Conservation (phyloP, 805 yeast species). For the Metschnikowia bowlesiae region DNA sequence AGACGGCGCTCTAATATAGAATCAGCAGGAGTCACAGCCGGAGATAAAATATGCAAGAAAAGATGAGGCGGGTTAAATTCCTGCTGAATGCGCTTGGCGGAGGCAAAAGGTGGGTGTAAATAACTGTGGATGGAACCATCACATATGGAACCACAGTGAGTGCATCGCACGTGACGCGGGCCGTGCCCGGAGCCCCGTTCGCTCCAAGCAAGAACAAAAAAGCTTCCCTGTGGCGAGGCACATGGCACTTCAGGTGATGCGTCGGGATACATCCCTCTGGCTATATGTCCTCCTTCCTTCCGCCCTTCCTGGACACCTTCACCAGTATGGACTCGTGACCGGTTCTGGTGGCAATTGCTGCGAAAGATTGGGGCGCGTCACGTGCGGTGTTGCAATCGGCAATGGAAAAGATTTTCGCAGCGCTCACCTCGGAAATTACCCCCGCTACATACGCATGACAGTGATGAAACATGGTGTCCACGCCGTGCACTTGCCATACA, state of each 20-base stretch:
- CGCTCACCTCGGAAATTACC: neutral
- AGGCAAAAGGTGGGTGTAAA: neutral
- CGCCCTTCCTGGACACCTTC: too few species aligned
- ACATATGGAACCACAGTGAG: constrained; percentile 21
- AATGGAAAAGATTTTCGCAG: neutral
- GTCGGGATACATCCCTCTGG: too few species aligned
- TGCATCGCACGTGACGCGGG: constrained; percentile 20
- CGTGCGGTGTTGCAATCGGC: constrained; percentile 26
- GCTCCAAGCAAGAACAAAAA: neutral
- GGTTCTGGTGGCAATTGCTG: constrained; percentile 10
- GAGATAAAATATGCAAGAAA: neutral
- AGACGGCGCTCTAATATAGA: neutral
- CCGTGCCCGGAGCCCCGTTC: neutral
- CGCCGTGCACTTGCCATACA: too few species aligned
- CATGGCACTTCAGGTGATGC: too few species aligned
- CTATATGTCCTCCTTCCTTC: too few species aligned
- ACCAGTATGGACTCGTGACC: neutral
- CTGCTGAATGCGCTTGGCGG: neutral
- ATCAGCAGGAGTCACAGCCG: neutral
- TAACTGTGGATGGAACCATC: constrained; percentile 3
- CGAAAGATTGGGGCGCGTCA: constrained; percentile 17
- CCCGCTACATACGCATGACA: too few species aligned
- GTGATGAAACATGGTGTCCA: too few species aligned
- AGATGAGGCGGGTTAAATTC: neutral
- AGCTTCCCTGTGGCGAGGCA: neutral